Evolutionary conservation across 345 rosid genomes (phyloP), one percentile per base, ranked within the genome.

Genomic region (Erodium maritimum): DNA sequence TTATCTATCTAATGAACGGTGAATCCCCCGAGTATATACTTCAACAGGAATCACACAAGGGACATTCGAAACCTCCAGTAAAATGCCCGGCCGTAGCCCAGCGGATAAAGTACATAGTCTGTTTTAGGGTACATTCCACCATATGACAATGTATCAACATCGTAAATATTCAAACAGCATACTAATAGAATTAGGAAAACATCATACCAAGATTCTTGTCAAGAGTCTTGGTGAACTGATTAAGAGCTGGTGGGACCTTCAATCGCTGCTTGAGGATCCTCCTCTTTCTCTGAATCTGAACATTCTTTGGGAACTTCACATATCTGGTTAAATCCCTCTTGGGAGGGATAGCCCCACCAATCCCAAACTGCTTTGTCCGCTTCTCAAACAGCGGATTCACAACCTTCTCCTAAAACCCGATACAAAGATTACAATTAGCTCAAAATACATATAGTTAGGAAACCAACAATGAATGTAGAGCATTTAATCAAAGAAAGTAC

Each of bases 191-290:
- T 29, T 29, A 29, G 9, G 9, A 6, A 29, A 29, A 17, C 6
- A 5, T 21, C 65, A 50, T 66, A 86, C 96, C 96, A 3, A 83
- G 80, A 54, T 85, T 85, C 79, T 87, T 90, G 80, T 90, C 97
- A 13, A 87, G 87, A 19, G 97, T 80, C 78, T 90, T 90, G 56
- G 95, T 90, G 73, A 87, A 90, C 70, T 87, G 96, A 65, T 85
- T 87, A 56, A 87, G 68, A 20, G 95, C 80, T 0, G 95, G 95
- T 2, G 97, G 94, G 45, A 90, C 94, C 87, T 90, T 90, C 75
- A 90, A 69, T 57, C 97, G 76, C 68, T 80, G 90, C 77, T 71
- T 87, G 24, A 90, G 76, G 54, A 90, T 82, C 69, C 95, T 83
- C 68, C 77, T 87, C 70, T 85, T 81, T 77, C 95, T 85, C 60